Conservation (phyloP, 192 early-diverging fungal genomes). For the Mortierella alpina region DNA sequence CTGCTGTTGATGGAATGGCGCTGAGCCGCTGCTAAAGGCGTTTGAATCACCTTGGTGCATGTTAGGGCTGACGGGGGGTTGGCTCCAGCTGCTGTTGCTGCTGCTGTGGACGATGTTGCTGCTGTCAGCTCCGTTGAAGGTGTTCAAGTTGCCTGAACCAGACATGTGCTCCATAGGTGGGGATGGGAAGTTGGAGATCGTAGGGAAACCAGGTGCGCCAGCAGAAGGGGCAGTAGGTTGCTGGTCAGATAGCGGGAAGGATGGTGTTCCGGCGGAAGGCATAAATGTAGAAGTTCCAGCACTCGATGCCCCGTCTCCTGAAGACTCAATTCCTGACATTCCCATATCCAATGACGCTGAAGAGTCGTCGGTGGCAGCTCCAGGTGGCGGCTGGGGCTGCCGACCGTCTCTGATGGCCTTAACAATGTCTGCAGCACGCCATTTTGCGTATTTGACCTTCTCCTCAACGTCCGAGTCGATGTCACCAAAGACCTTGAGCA, state of each 20-base stretch:
- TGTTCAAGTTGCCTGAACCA: not conserved
- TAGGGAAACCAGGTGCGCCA: slow-evolving; percentile 22
- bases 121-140: not conserved
- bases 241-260: no score
- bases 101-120: slow-evolving; percentile 7
- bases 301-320: no score
- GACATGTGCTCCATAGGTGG: slow-evolving; percentile 22
- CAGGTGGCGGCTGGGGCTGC: slow-evolving; percentile 69
- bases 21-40: slow-evolving; percentile 22
- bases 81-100: slow-evolving; percentile 6
- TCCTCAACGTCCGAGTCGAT: slow-evolving; percentile 76
- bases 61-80: slow-evolving; percentile 10
- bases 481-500: slow-evolving; percentile 86
- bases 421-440: slow-evolving; percentile 94
- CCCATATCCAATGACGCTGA: not conserved
- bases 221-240: not conserved
- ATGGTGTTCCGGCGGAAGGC: no score
- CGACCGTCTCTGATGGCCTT: slow-evolving; percentile 91
- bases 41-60: slow-evolving; percentile 18
- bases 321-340: slow-evolving; percentile 13
- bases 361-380: slow-evolving; percentile 31
- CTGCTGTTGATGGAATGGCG: slow-evolving; percentile 15
- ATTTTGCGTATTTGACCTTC: slow-evolving; percentile 97
- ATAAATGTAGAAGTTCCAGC: no score
- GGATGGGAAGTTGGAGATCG: slow-evolving; percentile 45